A percentile compares a stretch with the other conserved stretches of the same genome.
phyloP scores from a whole-genome alignment of 108 stramenopile species.

The Epithemia pelagica region DNA sequence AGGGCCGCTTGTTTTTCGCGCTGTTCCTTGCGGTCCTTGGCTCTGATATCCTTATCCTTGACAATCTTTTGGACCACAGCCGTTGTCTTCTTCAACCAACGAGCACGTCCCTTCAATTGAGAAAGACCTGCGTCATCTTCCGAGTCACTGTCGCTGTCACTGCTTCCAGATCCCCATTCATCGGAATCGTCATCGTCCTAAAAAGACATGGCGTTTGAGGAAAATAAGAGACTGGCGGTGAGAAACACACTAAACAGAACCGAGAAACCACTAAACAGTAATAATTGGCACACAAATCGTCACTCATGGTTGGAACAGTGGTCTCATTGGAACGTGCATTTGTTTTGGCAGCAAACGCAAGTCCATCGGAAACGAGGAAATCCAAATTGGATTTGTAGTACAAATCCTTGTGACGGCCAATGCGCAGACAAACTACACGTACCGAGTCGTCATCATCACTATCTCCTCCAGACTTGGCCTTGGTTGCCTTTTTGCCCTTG shows the following conservation, averaged over 20 bases:
- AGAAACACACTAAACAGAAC: constrained; percentile 2
- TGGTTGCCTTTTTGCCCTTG: not conserved
- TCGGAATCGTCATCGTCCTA: constrained; percentile 37
- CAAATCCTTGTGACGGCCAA: constrained; percentile 58
- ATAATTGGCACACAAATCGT: not conserved
- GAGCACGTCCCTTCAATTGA: constrained; percentile 90
- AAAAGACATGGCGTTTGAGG: constrained; percentile 4
- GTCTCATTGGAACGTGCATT: not conserved
- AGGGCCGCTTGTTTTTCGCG: constrained; percentile 31
- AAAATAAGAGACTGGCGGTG: not conserved
- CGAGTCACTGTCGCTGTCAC: constrained; percentile 37
- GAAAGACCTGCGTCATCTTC: constrained; percentile 53
- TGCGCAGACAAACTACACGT: constrained; percentile 16
- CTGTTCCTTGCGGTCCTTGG: constrained; percentile 33
- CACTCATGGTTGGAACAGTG: constrained; percentile 9
- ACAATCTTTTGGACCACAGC: constrained; percentile 69
- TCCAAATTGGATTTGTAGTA: constrained; percentile 34
- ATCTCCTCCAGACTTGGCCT: constrained; percentile 11
- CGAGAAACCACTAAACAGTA: constrained; percentile 18
- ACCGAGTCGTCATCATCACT: constrained; percentile 20
- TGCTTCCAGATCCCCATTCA: constrained; percentile 44
- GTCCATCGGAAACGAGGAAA: constrained; percentile 98
- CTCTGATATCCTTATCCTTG: constrained; percentile 59
- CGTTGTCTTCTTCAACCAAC: constrained; percentile 90
- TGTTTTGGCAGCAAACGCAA: not conserved